Percentiles rank a stretch among this genome's conserved stretches.
These are phyloP conservation scores for Diaporthe sp. DNA, from an alignment of 2,329 filamentous ascomycete species.

Conservation along the genomic window DNA sequence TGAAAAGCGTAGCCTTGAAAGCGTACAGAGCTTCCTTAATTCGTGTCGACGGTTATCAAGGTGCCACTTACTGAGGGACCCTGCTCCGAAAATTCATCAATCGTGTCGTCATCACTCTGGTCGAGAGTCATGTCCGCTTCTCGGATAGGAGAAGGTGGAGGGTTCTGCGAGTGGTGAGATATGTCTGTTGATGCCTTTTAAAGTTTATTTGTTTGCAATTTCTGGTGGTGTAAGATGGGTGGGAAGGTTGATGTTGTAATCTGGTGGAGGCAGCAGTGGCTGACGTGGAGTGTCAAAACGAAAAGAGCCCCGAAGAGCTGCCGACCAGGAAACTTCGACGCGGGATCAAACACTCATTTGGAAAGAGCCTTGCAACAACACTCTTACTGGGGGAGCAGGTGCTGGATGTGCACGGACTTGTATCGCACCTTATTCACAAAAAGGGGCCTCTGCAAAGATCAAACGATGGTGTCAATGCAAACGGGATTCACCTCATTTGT, in stretches of 20 bases:
- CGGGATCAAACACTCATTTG: background rate
- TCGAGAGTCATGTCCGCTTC: background rate
- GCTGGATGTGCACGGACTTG: too few relatives aligned
- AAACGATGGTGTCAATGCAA: too few relatives aligned
- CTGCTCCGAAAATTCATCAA: too few relatives aligned
- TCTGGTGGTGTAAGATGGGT: background rate
- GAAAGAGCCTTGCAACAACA: background rate
- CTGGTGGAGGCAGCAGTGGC: background rate
- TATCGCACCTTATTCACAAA: too few relatives aligned
- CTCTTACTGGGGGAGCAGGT: too few relatives aligned
- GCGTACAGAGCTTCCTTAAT: background rate
- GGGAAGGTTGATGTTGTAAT: background rate
- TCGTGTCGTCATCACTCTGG: background rate
- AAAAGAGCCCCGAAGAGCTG: background rate
- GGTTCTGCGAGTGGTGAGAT: background rate
- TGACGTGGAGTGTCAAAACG: background rate
- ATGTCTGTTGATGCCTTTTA: background rate
- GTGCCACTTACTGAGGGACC: background rate
- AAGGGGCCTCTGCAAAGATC: too few relatives aligned
- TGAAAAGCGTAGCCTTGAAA: background rate
- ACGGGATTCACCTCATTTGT: too few relatives aligned
- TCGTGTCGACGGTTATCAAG: background rate
- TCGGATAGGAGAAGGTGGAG: background rate
- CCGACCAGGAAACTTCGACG: background rate
- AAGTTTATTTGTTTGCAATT: background rate